A percentile compares a stretch with the other conserved stretches of the same genome.
These are phyloP conservation scores for Nepenthes mirabilis DNA, from an alignment of 148 eudicot genomes.

Conservation along the genomic window DNA sequence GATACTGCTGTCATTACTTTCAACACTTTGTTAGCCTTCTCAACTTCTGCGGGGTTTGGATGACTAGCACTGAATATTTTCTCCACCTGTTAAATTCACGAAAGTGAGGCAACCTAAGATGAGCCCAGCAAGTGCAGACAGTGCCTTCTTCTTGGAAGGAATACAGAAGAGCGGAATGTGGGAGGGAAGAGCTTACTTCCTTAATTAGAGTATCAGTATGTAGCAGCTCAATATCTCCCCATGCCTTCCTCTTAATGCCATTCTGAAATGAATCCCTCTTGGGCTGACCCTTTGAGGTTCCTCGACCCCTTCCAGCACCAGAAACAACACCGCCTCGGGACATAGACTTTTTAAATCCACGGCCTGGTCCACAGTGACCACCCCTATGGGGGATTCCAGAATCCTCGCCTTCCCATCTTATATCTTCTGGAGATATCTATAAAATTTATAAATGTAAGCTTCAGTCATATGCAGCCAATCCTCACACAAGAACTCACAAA, in stretches of 20 bases:
- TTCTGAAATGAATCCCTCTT: slow-evolving; percentile 29
- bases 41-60: slow-evolving; percentile 51
- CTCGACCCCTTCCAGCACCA: slow-evolving; percentile 42
- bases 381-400: slow-evolving; percentile 29
- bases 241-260: slow-evolving; percentile 37
- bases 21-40: slow-evolving; percentile 69
- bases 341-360: slow-evolving; percentile 28
- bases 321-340: slow-evolving; percentile 27
- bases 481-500: too few species aligned
- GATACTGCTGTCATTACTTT: slow-evolving; percentile 25
- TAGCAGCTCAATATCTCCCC: slow-evolving; percentile 45
- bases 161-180: not conserved
- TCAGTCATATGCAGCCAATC: not conserved
- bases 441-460: not conserved
- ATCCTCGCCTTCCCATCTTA: slow-evolving; percentile 45
- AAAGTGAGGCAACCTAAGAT: not conserved
- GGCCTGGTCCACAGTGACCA: slow-evolving; percentile 30
- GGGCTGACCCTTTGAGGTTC: slow-evolving; percentile 25
- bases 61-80: slow-evolving; percentile 47
- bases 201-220: slow-evolving; percentile 51
- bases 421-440: slow-evolving; percentile 49
- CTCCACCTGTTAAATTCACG: slow-evolving; percentile 35
- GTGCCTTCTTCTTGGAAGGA: not conserved
- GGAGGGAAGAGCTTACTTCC: slow-evolving; percentile 24
- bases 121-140: not conserved